phyloP scores from a whole-genome alignment of 768 basidiomycete genomes.

The Kwoniella europaea region DNA sequence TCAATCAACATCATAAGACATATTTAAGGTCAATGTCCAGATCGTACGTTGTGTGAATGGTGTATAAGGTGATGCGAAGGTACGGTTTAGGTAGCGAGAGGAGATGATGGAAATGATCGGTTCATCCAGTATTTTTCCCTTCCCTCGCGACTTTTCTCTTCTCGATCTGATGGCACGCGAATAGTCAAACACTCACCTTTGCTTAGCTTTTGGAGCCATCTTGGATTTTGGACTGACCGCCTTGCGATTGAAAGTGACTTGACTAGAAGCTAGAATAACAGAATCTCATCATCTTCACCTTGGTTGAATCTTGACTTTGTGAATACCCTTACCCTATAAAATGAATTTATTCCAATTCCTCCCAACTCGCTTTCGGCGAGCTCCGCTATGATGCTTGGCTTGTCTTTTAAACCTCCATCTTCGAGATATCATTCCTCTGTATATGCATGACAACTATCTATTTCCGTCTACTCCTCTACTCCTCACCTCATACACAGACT shows the following conservation, averaged over 20 bases:
- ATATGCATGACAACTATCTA: background rate
- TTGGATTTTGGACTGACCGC: background rate
- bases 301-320: background rate
- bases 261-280: background rate
- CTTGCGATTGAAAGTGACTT: background rate
- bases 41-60: no score
- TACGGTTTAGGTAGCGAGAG: background rate
- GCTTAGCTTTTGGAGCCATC: constrained; percentile 52
- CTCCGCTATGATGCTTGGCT: constrained; percentile 10
- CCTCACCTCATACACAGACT: background rate
- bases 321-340: constrained; percentile 5
- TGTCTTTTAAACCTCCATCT: background rate
- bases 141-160: background rate
- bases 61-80: background rate
- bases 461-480: background rate
- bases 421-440: background rate
- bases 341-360: constrained; percentile 2
- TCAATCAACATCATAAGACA: no score
- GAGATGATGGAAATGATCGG: no score
- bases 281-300: background rate
- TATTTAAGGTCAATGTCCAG: no score
- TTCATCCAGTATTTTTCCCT: no score
- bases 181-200: constrained; percentile 34
- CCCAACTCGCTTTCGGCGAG: constrained; percentile 2
- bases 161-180: background rate